Evolutionary conservation across 106 monocot genomes (phyloP).

Genomic region (Allium cepa): DNA sequence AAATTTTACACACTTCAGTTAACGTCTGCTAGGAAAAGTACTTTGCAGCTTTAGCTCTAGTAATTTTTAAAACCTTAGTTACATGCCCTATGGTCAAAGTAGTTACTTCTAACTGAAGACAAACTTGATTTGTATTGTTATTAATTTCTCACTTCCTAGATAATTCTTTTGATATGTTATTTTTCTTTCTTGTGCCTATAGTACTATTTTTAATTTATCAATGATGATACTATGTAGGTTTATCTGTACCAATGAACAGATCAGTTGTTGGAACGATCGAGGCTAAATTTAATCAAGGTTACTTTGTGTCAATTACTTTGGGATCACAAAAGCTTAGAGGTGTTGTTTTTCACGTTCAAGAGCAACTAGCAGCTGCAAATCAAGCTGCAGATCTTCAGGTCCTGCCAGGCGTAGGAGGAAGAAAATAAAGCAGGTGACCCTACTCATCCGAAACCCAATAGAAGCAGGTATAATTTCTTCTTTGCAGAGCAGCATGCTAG

Average conservation of each 20-base stretch:
- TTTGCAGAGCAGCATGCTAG: constrained; percentile 87
- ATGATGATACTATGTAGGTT: constrained; percentile 1
- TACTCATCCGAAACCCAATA: constrained; percentile 83
- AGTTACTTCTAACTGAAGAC: too few relatives aligned
- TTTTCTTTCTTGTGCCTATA: too few relatives aligned
- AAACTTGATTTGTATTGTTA: too few relatives aligned
- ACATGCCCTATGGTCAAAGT: too few relatives aligned
- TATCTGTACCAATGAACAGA: constrained; percentile 12
- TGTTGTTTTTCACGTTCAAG: constrained; percentile 47
- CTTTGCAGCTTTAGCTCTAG: too few relatives aligned
- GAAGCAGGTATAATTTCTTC: constrained; percentile 99
- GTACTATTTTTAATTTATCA: too few relatives aligned
- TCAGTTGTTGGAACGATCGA: constrained; percentile 65
- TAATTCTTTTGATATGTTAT: too few relatives aligned
- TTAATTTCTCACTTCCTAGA: too few relatives aligned
- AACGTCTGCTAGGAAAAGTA: too few relatives aligned
- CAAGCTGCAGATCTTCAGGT: not conserved
- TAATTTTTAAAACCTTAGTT: too few relatives aligned
- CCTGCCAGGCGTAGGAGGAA: constrained; percentile 47
- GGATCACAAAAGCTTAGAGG: constrained; percentile 54
- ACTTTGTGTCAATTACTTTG: constrained; percentile 60
- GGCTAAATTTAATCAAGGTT: constrained; percentile 89
- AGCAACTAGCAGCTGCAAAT: constrained; percentile 13
- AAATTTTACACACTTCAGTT: too few relatives aligned
- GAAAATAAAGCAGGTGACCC: constrained; percentile 61